phyloP scores from a whole-genome alignment of 2,329 filamentous ascomycete genomes.

The Phaeosphaeria sp. region DNA sequence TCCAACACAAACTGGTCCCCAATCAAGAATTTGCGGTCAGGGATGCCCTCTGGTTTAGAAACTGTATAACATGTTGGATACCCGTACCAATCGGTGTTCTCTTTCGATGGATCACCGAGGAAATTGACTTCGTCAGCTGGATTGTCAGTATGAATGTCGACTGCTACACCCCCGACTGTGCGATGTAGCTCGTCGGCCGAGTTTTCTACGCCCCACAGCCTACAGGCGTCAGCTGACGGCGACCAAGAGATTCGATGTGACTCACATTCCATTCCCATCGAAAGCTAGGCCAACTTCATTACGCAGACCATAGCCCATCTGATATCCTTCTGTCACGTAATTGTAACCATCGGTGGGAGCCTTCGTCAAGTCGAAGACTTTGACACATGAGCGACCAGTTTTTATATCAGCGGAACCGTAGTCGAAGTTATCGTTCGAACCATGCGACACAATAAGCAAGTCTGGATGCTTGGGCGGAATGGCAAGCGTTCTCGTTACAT shows the following conservation, averaged over 20 bases:
- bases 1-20: conserved; percentile 41
- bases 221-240: not conserved
- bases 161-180: conserved; percentile 53
- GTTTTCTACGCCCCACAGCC: conserved; percentile 67
- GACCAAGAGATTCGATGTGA: conserved; percentile 40
- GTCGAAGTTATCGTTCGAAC: conserved; percentile 69
- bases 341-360: conserved; percentile 34
- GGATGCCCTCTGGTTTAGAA: conserved; percentile 53
- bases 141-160: conserved; percentile 69
- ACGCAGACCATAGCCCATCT: conserved; percentile 69
- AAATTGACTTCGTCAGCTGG: conserved; percentile 78
- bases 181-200: conserved; percentile 68
- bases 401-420: conserved; percentile 54
- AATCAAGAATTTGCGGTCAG: conserved; percentile 25
- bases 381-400: conserved; percentile 68
- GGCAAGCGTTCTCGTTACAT: conserved; percentile 33
- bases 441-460: conserved; percentile 68
- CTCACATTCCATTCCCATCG: conserved; percentile 51
- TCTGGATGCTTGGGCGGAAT: conserved; percentile 43
- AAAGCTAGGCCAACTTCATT: conserved; percentile 73
- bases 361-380: conserved; percentile 60
- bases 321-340: conserved; percentile 58
- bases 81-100: conserved; percentile 65
- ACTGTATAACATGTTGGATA: conserved; percentile 73
- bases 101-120: conserved; percentile 59